phyloP scores from a whole-genome alignment of 352 stramenopile genomes.

The Blastocystis sp. region DNA sequence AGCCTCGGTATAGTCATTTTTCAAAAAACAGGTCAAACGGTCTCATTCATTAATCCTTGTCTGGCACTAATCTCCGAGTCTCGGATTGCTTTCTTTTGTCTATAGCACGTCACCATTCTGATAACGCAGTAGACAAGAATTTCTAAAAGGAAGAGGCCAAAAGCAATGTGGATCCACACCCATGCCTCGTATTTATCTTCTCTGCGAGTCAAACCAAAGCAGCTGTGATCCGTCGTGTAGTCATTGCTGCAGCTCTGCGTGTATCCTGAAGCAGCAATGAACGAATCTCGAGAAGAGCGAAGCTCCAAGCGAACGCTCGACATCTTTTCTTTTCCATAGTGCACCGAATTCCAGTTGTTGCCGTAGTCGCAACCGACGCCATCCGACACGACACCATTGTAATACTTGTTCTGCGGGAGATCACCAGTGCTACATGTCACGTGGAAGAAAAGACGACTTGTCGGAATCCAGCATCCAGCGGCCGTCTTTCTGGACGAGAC shows the following conservation, averaged over 20 bases:
- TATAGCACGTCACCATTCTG: background rate
- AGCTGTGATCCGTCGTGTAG: background rate
- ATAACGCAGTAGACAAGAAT: background rate
- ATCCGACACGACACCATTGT: background rate
- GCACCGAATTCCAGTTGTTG: constrained; percentile 53
- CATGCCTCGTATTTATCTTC: background rate
- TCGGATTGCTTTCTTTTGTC: background rate
- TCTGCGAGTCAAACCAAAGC: background rate
- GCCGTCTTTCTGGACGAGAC: background rate
- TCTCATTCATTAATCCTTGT: background rate
- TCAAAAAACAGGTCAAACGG: background rate
- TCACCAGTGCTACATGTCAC: background rate
- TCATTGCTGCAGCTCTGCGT: constrained; percentile 50
- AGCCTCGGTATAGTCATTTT: constrained; percentile 56
- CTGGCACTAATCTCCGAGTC: background rate
- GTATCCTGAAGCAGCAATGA: constrained; percentile 8
- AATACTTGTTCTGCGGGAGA: constrained; percentile 29
- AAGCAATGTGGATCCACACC: background rate
- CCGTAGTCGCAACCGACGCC: constrained; percentile 44
- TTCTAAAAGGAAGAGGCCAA: background rate
- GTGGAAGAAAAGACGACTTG: background rate
- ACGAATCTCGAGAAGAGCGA: constrained; percentile 14
- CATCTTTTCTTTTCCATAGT: constrained; percentile 23
- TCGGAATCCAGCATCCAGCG: background rate
- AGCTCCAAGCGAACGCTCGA: constrained; percentile 11